Evolutionary conservation across 202 grass and related monocot genomes (phyloP).

Genomic region (Zizania palustris): DNA sequence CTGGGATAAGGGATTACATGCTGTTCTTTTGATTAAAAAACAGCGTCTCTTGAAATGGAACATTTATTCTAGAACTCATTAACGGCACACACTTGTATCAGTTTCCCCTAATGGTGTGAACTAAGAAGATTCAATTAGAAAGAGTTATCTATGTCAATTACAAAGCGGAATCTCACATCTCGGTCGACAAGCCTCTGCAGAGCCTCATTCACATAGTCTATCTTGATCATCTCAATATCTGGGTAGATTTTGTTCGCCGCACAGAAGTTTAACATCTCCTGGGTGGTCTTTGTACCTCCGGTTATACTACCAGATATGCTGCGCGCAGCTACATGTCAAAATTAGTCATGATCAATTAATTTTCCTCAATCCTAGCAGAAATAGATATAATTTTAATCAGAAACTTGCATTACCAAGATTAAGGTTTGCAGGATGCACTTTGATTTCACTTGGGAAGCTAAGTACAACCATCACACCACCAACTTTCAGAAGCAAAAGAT

Average conservation of each 20-base stretch:
- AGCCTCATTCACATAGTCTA: slow-evolving; percentile 77
- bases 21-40: no score
- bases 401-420: slow-evolving; percentile 54
- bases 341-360: not conserved
- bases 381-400: not conserved
- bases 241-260: slow-evolving; percentile 63
- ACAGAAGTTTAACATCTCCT: slow-evolving; percentile 73
- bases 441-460: slow-evolving; percentile 76
- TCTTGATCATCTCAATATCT: slow-evolving; percentile 68
- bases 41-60: no score
- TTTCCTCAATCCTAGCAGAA: not conserved
- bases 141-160: slow-evolving; percentile 70
- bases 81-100: not conserved
- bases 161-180: slow-evolving; percentile 75
- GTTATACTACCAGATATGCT: slow-evolving; percentile 58
- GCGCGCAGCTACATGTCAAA: slow-evolving; percentile 47
- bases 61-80: not conserved
- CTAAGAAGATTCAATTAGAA: slow-evolving; percentile 39
- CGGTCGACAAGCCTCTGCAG: slow-evolving; percentile 61
- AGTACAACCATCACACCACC: slow-evolving; percentile 61
- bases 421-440: slow-evolving; percentile 63
- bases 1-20: no score
- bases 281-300: slow-evolving; percentile 66
- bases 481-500: slow-evolving; percentile 72
- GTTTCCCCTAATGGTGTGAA: not conserved